Conservation (phyloP, 148 eudicot species). For the Cornus florida region DNA sequence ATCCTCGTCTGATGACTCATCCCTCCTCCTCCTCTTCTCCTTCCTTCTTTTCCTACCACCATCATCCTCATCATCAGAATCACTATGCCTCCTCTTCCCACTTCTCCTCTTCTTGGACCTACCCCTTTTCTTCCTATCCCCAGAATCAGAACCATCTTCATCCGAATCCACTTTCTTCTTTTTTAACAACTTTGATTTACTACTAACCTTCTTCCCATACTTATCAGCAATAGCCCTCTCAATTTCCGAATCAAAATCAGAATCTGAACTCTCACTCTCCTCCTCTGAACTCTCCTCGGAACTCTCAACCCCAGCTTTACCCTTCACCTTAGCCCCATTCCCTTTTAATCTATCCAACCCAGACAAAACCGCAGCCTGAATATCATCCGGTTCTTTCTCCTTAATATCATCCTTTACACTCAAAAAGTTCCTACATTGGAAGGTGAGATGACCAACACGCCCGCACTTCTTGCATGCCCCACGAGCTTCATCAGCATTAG, state of each 20-base stretch:
- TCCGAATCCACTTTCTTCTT: constrained; percentile 48
- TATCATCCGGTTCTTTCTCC: constrained; percentile 51
- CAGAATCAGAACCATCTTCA: constrained; percentile 44
- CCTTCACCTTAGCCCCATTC: constrained; percentile 38
- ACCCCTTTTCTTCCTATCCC: constrained; percentile 49
- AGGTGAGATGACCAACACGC: constrained; percentile 92
- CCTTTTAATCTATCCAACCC: constrained; percentile 79
- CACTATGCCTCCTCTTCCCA: constrained; percentile 35
- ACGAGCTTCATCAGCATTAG: constrained; percentile 79
- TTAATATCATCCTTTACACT: constrained; percentile 71
- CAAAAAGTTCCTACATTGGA: constrained; percentile 86
- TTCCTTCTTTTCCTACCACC: constrained; percentile 43
- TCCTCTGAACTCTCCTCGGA: constrained; percentile 68
- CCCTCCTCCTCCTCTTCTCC: constrained; percentile 45
- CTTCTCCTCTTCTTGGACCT: constrained; percentile 66
- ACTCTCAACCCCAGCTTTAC: constrained; percentile 37
- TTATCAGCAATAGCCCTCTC: constrained; percentile 73
- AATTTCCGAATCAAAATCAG: constrained; percentile 81
- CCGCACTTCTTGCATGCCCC: constrained; percentile 97
- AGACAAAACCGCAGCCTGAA: constrained; percentile 65
- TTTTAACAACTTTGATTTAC: constrained; percentile 38
- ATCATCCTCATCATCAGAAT: constrained; percentile 41
- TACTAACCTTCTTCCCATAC: constrained; percentile 53
- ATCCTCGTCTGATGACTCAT: constrained; percentile 68
- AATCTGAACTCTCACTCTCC: constrained; percentile 84